Base-by-base conservation (phyloP, 2,329 filamentous ascomycete genomes). In the Penicillium sp. region DNA sequence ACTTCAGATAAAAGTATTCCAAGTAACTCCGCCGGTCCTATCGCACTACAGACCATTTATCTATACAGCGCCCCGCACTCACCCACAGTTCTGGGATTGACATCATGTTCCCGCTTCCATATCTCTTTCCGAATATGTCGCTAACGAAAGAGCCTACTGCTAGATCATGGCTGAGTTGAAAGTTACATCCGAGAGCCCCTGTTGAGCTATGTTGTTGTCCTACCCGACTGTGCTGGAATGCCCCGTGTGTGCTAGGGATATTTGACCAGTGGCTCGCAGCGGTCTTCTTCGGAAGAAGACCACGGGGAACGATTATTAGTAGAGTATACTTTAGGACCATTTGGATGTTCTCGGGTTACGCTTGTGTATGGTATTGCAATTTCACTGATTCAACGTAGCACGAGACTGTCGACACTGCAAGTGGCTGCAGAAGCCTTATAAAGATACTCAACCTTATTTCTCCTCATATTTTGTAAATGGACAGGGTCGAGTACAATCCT, bases 201-300 rank as follows among this genome's bases (percentile, higher is more conserved):
- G 27, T 31, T 26, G 9, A 82, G 83, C 26, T 84, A 82, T 31
- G 24, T 16, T 44, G 33, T 52, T 47, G 54, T 56, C 47, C 48
- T n/a, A 56, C 54, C 54, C 54, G 48, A 56, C 11, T 13, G 6
- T 21, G 31, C 10, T 47, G 42, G 42, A 49, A 46, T 52, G 16
- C 24, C 42, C 42, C 48, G 48, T 51, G 48, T 31, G 19, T 44
- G 19, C 21, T 39, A 29, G 27, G 21, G 5, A 16, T 46, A 33
- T 49, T 11, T 39, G 33, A 29, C 29, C 11, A 29, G 33, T 49
- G 9, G 31, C 27, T 26, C 14, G 22, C 48, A 49, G 29, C 4
- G 26, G 19, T 21, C 13, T n/a, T 8, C 35, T 19, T 21, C 26
- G 42, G 27, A 26, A 26, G 22, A 16, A 42, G 24, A 19, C n/a